phyloP scores from a whole-genome alignment of 2,329 filamentous ascomycete species.

The Epichloe sylvatica region DNA sequence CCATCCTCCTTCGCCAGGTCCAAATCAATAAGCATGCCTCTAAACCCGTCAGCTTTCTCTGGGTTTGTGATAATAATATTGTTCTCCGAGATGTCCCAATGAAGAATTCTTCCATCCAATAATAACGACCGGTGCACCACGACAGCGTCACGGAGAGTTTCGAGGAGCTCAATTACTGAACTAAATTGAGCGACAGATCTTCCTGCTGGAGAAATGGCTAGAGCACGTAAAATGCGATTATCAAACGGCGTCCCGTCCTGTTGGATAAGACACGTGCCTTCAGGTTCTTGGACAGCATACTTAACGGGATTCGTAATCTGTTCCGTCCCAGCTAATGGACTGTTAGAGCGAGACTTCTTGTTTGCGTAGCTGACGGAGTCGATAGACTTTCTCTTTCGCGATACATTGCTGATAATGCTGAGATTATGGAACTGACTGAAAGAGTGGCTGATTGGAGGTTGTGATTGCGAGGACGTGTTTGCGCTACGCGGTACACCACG shows the following conservation, averaged over 20 bases:
- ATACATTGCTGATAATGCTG: not conserved
- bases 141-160: slow-evolving; percentile 6
- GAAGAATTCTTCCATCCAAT: too few relatives aligned
- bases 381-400: not conserved
- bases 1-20: too few relatives aligned
- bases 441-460: not conserved
- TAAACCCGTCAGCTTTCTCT: too few relatives aligned
- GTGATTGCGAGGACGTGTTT: not conserved
- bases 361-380: not conserved
- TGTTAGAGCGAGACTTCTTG: slow-evolving; percentile 1
- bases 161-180: slow-evolving; percentile 3
- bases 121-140: too few relatives aligned
- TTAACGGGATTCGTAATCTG: not conserved
- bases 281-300: not conserved
- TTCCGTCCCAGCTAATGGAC: not conserved
- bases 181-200: slow-evolving; percentile 4
- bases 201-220: not conserved
- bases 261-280: slow-evolving; percentile 1
- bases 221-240: slow-evolving; percentile 3
- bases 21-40: too few relatives aligned
- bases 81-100: too few relatives aligned
- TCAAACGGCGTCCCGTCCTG: not conserved
- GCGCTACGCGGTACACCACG: not conserved
- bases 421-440: not conserved
- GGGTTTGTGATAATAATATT: too few relatives aligned